phyloP scores from a whole-genome alignment of 2,329 filamentous ascomycete genomes.

The Neopestalotiopsis sp. region DNA sequence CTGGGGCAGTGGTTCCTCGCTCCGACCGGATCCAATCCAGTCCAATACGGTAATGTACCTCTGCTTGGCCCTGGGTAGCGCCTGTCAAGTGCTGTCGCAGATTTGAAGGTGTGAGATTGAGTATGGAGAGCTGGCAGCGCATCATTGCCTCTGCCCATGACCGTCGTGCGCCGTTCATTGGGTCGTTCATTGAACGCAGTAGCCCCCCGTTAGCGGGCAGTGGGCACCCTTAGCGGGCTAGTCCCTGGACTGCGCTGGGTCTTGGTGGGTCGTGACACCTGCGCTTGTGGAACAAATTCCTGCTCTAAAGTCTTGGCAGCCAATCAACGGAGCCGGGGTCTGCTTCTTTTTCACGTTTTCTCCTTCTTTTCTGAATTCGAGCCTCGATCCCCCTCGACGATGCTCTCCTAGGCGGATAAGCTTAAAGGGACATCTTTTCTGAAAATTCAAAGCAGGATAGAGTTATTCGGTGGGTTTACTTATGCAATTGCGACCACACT shows the following conservation, averaged over 20 bases:
- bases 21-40: neutral
- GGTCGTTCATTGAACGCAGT: neutral
- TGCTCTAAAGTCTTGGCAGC: conserved; percentile 11
- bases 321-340: conserved; percentile 9
- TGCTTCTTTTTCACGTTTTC: conserved; percentile 11
- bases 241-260: conserved; percentile 1
- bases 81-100: conserved; percentile 10
- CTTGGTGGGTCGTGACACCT: conserved; percentile 11
- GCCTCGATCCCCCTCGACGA: neutral
- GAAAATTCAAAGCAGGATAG: conserved; percentile 6
- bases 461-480: conserved; percentile 14
- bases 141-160: conserved; percentile 10
- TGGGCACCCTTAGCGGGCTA: conserved; percentile 4
- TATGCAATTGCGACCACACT: neutral
- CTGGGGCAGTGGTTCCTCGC: neutral
- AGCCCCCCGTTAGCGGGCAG: conserved; percentile 1
- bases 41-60: neutral
- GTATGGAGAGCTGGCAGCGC: neutral
- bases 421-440: conserved; percentile 3
- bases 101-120: conserved; percentile 19
- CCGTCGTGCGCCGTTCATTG: conserved; percentile 2
- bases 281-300: conserved; percentile 13
- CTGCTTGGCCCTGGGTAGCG: neutral
- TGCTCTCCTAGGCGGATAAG: conserved; percentile 7
- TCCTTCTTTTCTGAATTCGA: neutral